Evolutionary conservation across 192 early-diverging fungal species (phyloP).

Genomic region (Linnemannia exigua): DNA sequence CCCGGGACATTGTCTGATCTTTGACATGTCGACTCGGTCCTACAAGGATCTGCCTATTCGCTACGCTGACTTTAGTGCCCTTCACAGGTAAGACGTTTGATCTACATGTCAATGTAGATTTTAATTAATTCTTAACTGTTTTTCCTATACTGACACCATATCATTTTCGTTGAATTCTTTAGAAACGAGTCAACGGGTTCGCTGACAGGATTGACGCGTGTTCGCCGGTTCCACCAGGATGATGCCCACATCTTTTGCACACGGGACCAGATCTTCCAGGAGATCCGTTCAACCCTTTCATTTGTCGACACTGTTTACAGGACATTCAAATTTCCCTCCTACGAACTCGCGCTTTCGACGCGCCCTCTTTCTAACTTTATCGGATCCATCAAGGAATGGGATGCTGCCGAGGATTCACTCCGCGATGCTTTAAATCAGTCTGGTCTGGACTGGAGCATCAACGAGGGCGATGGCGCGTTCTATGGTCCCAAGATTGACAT

Average conservation of each 20-base stretch:
- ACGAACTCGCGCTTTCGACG: constrained; percentile 86
- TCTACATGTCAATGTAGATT: neutral
- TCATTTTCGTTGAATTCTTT: constrained; percentile 1
- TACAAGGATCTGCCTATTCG: constrained; percentile 93
- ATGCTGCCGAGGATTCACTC: constrained; percentile 81
- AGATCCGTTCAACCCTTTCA: constrained; percentile 83
- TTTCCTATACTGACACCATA: neutral
- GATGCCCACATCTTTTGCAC: constrained; percentile 98
- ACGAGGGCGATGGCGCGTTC: constrained; percentile 93
- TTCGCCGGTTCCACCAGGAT: constrained; percentile 96
- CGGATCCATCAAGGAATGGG: constrained; percentile 83
- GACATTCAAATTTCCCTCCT: constrained; percentile 83
- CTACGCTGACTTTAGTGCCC: constrained; percentile 92
- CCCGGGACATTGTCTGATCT: constrained; percentile 95
- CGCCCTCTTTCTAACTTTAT: constrained; percentile 81
- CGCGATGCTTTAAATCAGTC: constrained; percentile 75
- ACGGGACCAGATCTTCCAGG: constrained; percentile 80
- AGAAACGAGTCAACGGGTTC: constrained; percentile 95
- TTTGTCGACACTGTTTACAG: constrained; percentile 86
- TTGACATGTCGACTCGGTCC: constrained; percentile 83
- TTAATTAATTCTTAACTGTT: neutral
- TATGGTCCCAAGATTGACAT: constrained; percentile 98
- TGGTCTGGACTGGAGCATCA: constrained; percentile 75
- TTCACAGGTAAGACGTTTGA: constrained; percentile 77
- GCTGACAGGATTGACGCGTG: constrained; percentile 90